Evolutionary conservation across 2,329 filamentous ascomycete species (phyloP).

Genomic region (Sporothrix humicola): DNA sequence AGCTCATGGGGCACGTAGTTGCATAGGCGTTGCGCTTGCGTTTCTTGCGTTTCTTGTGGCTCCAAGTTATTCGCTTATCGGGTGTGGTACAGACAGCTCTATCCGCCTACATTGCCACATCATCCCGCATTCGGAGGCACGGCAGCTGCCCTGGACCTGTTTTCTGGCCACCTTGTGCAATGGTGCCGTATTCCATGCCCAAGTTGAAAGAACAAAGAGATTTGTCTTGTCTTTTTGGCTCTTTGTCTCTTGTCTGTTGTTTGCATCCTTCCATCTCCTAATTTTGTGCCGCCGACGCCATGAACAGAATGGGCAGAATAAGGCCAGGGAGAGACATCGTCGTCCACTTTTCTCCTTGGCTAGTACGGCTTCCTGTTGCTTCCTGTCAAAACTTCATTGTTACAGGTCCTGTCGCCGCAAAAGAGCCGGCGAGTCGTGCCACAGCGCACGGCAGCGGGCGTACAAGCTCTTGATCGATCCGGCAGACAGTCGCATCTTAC

Average conservation of each 20-base stretch:
- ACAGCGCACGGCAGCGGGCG: slow-evolving; percentile 31
- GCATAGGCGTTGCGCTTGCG: slow-evolving; percentile 12
- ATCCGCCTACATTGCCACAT: slow-evolving; percentile 32
- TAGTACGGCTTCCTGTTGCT: background rate
- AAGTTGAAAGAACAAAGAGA: background rate
- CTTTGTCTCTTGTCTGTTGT: background rate
- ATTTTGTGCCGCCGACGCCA: background rate
- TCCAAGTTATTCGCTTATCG: slow-evolving; percentile 34
- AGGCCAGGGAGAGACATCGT: no score
- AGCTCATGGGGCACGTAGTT: slow-evolving; percentile 14
- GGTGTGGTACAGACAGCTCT: slow-evolving; percentile 29
- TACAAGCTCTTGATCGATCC: slow-evolving; percentile 31
- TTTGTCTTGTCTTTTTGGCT: no score
- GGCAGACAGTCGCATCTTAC: slow-evolving; percentile 29
- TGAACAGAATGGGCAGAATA: background rate
- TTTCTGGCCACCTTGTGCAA: background rate
- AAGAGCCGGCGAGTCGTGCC: slow-evolving; percentile 29
- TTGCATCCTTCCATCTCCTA: background rate
- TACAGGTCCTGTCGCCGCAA: slow-evolving; percentile 13
- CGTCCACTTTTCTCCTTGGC: background rate
- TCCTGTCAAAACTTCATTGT: background rate
- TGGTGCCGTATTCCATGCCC: background rate
- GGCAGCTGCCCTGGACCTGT: background rate
- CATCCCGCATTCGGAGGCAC: slow-evolving; percentile 30
- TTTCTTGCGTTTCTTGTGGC: slow-evolving; percentile 23